Conservation (phyloP, 2,329 filamentous ascomycete species). For the Chrysoporthe austroafricana region DNA sequence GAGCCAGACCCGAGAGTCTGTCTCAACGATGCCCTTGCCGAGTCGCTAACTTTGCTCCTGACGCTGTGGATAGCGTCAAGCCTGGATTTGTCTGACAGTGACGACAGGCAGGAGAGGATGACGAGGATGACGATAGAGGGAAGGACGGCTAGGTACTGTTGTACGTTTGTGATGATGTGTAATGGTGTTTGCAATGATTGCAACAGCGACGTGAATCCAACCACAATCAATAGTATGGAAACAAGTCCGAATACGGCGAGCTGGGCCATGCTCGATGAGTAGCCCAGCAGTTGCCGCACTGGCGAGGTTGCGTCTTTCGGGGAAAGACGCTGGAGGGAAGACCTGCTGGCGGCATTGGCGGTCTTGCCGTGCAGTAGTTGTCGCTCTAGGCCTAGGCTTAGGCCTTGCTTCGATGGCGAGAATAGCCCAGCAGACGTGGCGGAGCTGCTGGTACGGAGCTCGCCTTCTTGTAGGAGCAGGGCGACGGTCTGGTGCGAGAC, state of each 20-base stretch:
- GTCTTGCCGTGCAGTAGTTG: slow-evolving; percentile 12
- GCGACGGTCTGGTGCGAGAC: background rate
- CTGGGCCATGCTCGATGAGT: slow-evolving; percentile 12
- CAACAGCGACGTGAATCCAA: slow-evolving; percentile 24
- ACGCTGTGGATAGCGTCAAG: slow-evolving; percentile 8
- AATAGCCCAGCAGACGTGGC: slow-evolving; percentile 13
- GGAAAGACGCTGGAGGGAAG: slow-evolving; percentile 14
- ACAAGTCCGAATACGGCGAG: slow-evolving; percentile 28
- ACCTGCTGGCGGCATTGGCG: slow-evolving; percentile 19
- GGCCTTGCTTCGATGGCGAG: slow-evolving; percentile 12
- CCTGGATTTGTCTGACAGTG: background rate
- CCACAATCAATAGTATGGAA: slow-evolving; percentile 26
- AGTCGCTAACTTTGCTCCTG: slow-evolving; percentile 6
- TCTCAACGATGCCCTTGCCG: background rate
- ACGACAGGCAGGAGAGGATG: slow-evolving; percentile 16
- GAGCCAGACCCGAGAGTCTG: background rate
- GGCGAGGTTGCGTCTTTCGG: slow-evolving; percentile 6
- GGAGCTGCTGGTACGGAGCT: background rate
- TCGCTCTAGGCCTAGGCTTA: slow-evolving; percentile 8
- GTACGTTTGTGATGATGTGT: slow-evolving; percentile 13
- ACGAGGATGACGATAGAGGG: slow-evolving; percentile 10
- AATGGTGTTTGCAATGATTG: slow-evolving; percentile 16
- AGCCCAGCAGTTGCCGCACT: slow-evolving; percentile 24
- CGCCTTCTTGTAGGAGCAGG: slow-evolving; percentile 3
- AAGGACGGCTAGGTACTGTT: background rate